A percentile compares a stretch with the other conserved stretches of the same genome.
phyloP scores from a whole-genome alignment of 305 asterid genomes.

The Fraxinus paxiana region DNA sequence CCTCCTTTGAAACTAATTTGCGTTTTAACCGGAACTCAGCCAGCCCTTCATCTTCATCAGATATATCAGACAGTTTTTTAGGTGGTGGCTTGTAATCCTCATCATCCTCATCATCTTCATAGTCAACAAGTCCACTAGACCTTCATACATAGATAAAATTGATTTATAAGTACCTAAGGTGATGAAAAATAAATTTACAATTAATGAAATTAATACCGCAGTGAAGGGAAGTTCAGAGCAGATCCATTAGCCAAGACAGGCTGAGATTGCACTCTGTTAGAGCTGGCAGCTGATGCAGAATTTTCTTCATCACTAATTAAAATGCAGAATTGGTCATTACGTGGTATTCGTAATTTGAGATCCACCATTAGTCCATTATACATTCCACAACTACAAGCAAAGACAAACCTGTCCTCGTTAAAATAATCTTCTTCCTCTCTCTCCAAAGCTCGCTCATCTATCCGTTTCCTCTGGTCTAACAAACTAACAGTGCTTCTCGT shows the following conservation, averaged over 20 bases:
- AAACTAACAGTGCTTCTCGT: constrained; percentile 42
- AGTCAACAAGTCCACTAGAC: constrained; percentile 91
- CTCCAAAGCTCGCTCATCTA: constrained; percentile 87
- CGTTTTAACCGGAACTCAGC: constrained; percentile 65
- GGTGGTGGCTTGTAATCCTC: constrained; percentile 94
- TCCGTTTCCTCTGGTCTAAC: constrained; percentile 67
- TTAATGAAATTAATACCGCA: constrained; percentile 42
- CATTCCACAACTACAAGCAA: constrained; percentile 4
- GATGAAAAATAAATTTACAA: background rate
- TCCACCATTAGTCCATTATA: background rate
- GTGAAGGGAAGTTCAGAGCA: constrained; percentile 37
- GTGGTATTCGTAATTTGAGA: background rate
- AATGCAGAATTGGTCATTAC: background rate
- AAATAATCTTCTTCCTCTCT: constrained; percentile 96
- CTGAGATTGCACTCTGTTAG: constrained; percentile 39
- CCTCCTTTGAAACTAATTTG: constrained; percentile 58
- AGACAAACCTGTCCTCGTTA: constrained; percentile 79
- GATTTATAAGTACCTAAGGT: background rate
- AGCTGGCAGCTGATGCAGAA: constrained; percentile 70
- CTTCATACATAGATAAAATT: constrained; percentile 34
- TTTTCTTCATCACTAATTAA: constrained; percentile 82
- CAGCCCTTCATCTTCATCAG: constrained; percentile 57
- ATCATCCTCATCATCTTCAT: constrained; percentile 92
- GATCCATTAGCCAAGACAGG: constrained; percentile 59
- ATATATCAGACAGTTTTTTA: constrained; percentile 40